Percentiles rank a stretch among this genome's conserved stretches.
phyloP scores from a whole-genome alignment of 306 rosid species.

The Vicia faba region DNA sequence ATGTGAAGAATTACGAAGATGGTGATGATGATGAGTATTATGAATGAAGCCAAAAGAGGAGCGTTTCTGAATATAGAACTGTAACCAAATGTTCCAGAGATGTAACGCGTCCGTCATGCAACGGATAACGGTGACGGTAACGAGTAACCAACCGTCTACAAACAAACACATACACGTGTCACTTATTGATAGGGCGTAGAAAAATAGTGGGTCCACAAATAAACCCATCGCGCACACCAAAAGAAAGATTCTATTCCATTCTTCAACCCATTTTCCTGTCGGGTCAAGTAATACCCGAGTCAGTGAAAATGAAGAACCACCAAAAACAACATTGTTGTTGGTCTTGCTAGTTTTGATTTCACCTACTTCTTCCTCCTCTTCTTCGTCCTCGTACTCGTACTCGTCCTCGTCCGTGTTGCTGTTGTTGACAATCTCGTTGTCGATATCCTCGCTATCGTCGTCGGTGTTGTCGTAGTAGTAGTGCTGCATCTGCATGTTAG shows the following conservation, averaged over 20 bases:
- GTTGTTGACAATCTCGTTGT: neutral
- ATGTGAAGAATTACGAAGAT: neutral
- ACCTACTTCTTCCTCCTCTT: constrained; percentile 7
- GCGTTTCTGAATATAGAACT: constrained; percentile 61
- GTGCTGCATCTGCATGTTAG: constrained; percentile 45
- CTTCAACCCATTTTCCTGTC: constrained; percentile 67
- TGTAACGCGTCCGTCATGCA: constrained; percentile 95
- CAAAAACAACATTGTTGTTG: neutral
- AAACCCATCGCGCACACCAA: constrained; percentile 70
- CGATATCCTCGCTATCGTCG: constrained; percentile 29
- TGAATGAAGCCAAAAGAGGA: constrained; percentile 10
- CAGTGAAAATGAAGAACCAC: neutral
- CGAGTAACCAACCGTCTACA: constrained; percentile 86
- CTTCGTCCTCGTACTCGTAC: neutral
- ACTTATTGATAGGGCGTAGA: constrained; percentile 80
- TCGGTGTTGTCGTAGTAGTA: constrained; percentile 3
- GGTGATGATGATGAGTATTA: neutral
- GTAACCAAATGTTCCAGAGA: constrained; percentile 90
- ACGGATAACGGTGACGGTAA: constrained; percentile 86
- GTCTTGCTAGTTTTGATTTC: neutral
- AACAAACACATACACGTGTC: constrained; percentile 78
- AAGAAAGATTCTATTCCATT: constrained; percentile 82
- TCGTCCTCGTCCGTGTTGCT: neutral
- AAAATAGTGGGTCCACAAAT: constrained; percentile 86
- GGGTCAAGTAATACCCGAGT: constrained; percentile 52